Percentiles rank a stretch among this genome's conserved stretches.
phyloP scores from a whole-genome alignment of 2,329 filamentous ascomycete genomes.

The Fusarium fujikuroi region DNA sequence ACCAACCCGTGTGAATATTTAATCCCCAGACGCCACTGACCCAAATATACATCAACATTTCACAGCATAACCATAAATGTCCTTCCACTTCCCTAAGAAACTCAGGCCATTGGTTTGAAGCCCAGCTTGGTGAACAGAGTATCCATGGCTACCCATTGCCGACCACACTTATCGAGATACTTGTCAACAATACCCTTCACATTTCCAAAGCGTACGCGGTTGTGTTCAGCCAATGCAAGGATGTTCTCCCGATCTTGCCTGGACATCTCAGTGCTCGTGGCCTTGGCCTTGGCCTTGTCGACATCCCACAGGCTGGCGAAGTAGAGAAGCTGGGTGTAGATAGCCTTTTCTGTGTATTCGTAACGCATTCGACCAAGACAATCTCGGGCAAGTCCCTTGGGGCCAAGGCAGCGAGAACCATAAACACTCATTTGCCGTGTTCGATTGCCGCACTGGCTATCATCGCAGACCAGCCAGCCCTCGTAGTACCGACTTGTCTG shows the following conservation, averaged over 20 bases:
- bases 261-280: slow-evolving; percentile 57
- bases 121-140: slow-evolving; percentile 79
- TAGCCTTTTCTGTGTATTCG: slow-evolving; percentile 85
- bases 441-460: slow-evolving; percentile 84
- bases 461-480: slow-evolving; percentile 90
- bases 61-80: neutral
- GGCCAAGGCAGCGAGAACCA: slow-evolving; percentile 87
- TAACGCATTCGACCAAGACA: slow-evolving; percentile 90
- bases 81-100: neutral
- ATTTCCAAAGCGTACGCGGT: slow-evolving; percentile 80
- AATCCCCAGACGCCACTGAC: slow-evolving; percentile 29
- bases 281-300: slow-evolving; percentile 75
- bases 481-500: slow-evolving; percentile 90
- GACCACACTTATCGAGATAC: slow-evolving; percentile 89
- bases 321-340: slow-evolving; percentile 96
- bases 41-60: slow-evolving; percentile 3
- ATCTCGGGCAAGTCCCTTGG: slow-evolving; percentile 83
- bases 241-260: slow-evolving; percentile 72
- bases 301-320: slow-evolving; percentile 88
- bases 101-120: slow-evolving; percentile 54
- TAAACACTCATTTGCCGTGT: slow-evolving; percentile 95
- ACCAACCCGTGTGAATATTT: neutral
- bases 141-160: slow-evolving; percentile 96
- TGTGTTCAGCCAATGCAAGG: slow-evolving; percentile 80
- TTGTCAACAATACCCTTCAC: slow-evolving; percentile 81